Evolutionary conservation across 2,329 filamentous ascomycete species (phyloP), one percentile per base, ranked within the genome.

Genomic region (Periconia digitata): DNA sequence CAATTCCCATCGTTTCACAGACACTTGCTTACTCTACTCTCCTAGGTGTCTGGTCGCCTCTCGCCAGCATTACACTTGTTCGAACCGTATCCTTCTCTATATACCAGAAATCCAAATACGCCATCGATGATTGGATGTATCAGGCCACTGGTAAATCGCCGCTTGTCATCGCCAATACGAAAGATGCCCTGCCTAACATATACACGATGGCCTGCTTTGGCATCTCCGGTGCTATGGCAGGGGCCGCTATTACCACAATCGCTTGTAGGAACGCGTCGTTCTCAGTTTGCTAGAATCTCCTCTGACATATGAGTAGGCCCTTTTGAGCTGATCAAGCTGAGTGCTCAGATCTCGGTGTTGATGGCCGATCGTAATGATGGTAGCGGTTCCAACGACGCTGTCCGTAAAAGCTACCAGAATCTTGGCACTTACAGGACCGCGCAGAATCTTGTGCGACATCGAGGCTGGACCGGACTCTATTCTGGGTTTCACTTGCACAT

Each of bases 321-420:
- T 1, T 95, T 95, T 66, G 90, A 95, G 71, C 79, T 95, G 69
- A 92, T 89, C n/a, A 95, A 95, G 71, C 79, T 94, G 50, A 92
- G 87, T 68, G 89, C 90, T 15, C 90, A 95, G 69, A 87, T 94
- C 17, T 91, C 90, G 1, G 87, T 91, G 10, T 76, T 92, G 50
- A 83, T 92, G 75, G 86, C 86, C 16, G 77, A 80, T 55, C 82
- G 78, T 59, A 84, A 80, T 55, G 79, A 78, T 43, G 65, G 67
- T 55, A 56, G 59, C 21, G 58, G 63, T 56, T 60, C 64, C 37
- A 68, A 71, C 40, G 69, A 72, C 35, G 62, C 63, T 8, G 59
- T 72, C 34, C 64, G 69, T 42, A 67, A 70, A 46, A 90, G 85
- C 69, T 90, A 90, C 64, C 84, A 88, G 68, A 88, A 89, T 62